Conservation (phyloP, 176 grass and related monocot species). For the Tillandsia fasciculata region DNA sequence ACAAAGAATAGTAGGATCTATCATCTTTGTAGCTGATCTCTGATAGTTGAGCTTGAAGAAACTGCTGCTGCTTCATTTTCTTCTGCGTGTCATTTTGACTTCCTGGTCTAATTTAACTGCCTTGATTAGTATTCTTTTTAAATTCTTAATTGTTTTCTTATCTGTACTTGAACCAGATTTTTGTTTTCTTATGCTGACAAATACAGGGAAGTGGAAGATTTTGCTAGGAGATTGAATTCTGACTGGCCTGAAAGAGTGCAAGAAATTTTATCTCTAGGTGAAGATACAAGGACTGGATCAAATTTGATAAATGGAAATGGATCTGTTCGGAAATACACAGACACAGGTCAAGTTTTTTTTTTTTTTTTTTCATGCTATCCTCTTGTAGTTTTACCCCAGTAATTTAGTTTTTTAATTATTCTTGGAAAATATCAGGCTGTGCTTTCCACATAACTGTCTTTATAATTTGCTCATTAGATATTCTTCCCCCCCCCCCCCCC, state of each 20-base stretch:
- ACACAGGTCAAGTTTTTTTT: constrained; percentile 6
- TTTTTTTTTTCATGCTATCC: not conserved
- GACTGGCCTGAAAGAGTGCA: constrained; percentile 94
- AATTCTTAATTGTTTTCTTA: constrained; percentile 7
- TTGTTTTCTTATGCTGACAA: constrained; percentile 16
- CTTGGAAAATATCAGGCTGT: too few relatives aligned
- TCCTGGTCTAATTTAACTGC: too few relatives aligned
- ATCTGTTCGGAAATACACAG: constrained; percentile 39
- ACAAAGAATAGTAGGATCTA: too few relatives aligned
- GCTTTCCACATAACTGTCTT: too few relatives aligned
- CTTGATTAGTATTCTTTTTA: not conserved
- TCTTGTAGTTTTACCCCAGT: not conserved
- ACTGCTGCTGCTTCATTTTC: too few relatives aligned
- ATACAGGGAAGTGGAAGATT: constrained; percentile 97
- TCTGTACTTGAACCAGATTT: constrained; percentile 12
- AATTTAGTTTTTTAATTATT: too few relatives aligned
- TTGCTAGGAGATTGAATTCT: constrained; percentile 89
- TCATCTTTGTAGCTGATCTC: too few relatives aligned
- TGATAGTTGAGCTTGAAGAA: too few relatives aligned
- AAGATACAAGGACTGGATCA: constrained; percentile 57
- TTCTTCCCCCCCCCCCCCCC: too few relatives aligned
- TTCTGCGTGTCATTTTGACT: too few relatives aligned
- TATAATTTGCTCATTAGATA: too few relatives aligned
- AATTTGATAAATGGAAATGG: constrained; percentile 42
- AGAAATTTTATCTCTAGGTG: constrained; percentile 51